Percentiles rank a stretch among this genome's conserved stretches.
These are phyloP conservation scores for Hypoxylon sp. DNA, from an alignment of 2,329 filamentous ascomycete genomes.

Conservation along the genomic window DNA sequence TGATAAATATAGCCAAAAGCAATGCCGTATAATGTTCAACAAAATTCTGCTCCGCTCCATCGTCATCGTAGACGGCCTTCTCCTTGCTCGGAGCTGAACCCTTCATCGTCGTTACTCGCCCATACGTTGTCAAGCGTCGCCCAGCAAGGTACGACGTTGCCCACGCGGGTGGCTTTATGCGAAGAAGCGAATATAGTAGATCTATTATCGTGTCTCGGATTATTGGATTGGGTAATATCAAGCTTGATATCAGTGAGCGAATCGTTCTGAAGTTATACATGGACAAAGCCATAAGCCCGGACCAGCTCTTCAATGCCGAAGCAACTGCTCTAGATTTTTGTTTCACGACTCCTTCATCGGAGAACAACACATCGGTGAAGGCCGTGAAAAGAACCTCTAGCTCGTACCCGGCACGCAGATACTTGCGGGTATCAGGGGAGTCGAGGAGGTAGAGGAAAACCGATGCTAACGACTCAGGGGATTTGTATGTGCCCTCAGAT, in stretches of 20 bases:
- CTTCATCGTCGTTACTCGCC: constrained; percentile 87
- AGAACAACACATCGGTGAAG: constrained; percentile 82
- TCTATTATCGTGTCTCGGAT: constrained; percentile 84
- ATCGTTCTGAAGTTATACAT: constrained; percentile 89
- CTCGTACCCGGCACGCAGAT: constrained; percentile 86
- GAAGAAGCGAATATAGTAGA: constrained; percentile 78
- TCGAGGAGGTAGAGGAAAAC: constrained; percentile 93
- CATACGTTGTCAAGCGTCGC: constrained; percentile 91
- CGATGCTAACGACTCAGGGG: constrained; percentile 85
- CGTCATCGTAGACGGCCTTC: constrained; percentile 66
- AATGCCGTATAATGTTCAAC: constrained; percentile 94
- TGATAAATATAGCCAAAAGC: constrained; percentile 83
- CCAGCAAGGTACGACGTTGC: constrained; percentile 95
- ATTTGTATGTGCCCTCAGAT: constrained; percentile 88
- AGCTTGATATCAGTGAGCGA: constrained; percentile 74
- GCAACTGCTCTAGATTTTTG: constrained; percentile 92
- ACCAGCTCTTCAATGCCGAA: constrained; percentile 91
- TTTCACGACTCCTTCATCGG: constrained; percentile 71
- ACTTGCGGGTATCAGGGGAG: constrained; percentile 79
- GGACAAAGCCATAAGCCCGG: constrained; percentile 85
- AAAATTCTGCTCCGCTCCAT: constrained; percentile 79
- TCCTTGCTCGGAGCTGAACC: constrained; percentile 59
- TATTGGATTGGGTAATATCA: constrained; percentile 63
- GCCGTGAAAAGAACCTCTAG: constrained; percentile 88
- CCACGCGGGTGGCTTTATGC: constrained; percentile 94